Evolutionary conservation across 2,329 filamentous ascomycete species (phyloP).

Genomic region (Xenosphaeropsis pyriputrescens): DNA sequence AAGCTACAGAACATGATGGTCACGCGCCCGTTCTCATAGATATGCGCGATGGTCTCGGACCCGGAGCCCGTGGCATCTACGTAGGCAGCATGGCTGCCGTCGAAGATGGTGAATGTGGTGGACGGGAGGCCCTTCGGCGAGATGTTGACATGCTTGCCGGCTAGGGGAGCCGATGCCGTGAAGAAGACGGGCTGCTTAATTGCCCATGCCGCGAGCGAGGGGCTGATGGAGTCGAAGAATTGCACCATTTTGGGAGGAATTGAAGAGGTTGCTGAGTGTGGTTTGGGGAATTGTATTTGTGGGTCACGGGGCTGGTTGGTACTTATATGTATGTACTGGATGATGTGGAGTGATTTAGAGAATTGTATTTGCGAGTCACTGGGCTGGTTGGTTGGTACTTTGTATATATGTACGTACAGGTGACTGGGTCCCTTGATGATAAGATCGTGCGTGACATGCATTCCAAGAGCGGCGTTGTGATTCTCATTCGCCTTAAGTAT

Average conservation of each 20-base stretch:
- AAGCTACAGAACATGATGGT: conserved; percentile 65
- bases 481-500: too few relatives aligned
- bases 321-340: too few relatives aligned
- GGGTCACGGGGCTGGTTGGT: too few relatives aligned
- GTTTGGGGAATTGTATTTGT: too few relatives aligned
- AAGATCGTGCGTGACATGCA: too few relatives aligned
- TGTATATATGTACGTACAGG: too few relatives aligned
- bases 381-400: too few relatives aligned
- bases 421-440: too few relatives aligned
- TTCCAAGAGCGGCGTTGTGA: too few relatives aligned
- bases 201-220: conserved; percentile 46
- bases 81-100: conserved; percentile 44
- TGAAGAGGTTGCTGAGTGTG: neutral
- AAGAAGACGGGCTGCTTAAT: conserved; percentile 60
- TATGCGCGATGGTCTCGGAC: conserved; percentile 60
- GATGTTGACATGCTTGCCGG: conserved; percentile 60
- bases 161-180: conserved; percentile 55
- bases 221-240: conserved; percentile 38
- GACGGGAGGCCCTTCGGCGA: conserved; percentile 58
- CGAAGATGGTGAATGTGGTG: conserved; percentile 45
- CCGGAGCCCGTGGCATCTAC: conserved; percentile 64
- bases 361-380: too few relatives aligned
- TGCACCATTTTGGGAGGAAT: conserved; percentile 32
- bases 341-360: too few relatives aligned
- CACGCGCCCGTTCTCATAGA: conserved; percentile 63